Conservation (phyloP, 306 rosid genomes). For the Casuarina glauca region DNA sequence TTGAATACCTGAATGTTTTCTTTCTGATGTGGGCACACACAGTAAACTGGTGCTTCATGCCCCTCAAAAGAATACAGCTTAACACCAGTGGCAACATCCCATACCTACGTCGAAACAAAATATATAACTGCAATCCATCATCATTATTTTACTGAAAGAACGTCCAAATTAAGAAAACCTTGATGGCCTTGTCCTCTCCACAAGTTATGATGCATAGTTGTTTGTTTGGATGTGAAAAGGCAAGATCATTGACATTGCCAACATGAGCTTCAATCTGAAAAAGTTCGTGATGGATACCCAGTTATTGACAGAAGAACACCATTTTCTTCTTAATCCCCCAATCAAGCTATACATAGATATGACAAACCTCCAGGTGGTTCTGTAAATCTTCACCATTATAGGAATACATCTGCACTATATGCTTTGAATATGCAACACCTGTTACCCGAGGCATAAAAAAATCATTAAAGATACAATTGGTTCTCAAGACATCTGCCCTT, state of each 20-base stretch:
- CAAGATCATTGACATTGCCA: conserved; percentile 96
- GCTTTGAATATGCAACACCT: conserved; percentile 98
- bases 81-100: conserved; percentile 86
- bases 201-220: conserved; percentile 87
- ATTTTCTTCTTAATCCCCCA: not conserved
- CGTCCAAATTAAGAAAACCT: conserved; percentile 56
- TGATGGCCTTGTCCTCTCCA: conserved; percentile 91
- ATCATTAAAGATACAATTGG: conserved; percentile 4
- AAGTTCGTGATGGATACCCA: not conserved
- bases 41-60: conserved; percentile 88
- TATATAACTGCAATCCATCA: not conserved
- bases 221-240: conserved; percentile 92
- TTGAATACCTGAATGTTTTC: conserved; percentile 81
- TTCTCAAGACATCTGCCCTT: not conserved
- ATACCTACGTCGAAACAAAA: conserved; percentile 44
- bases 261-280: conserved; percentile 90
- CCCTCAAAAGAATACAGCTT: conserved; percentile 85
- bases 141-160: not conserved
- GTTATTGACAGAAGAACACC: not conserved
- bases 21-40: conserved; percentile 94
- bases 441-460: conserved; percentile 25
- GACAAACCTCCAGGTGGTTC: conserved; percentile 91
- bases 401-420: conserved; percentile 86
- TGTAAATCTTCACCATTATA: conserved; percentile 80
- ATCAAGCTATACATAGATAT: not conserved